phyloP scores from a whole-genome alignment of 208 protist genomes.

The Acanthamoeba royreba region DNA sequence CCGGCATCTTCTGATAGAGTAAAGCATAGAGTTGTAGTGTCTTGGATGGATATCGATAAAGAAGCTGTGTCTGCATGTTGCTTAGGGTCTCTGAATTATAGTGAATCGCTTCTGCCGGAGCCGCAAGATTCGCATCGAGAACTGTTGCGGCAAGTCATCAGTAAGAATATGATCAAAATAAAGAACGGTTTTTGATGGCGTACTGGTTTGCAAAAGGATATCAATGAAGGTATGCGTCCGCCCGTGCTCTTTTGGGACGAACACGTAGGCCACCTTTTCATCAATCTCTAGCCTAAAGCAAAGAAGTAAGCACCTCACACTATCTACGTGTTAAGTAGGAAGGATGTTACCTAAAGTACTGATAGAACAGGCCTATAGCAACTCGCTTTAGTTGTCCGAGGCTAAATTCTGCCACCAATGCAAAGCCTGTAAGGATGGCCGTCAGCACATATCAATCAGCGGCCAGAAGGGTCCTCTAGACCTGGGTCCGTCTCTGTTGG shows the following conservation, averaged over 20 bases:
- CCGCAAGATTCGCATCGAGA: not conserved
- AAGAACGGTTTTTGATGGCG: not conserved
- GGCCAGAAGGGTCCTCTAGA: not conserved
- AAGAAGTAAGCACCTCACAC: not conserved
- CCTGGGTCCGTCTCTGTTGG: not conserved
- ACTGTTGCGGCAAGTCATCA: not conserved
- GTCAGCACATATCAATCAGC: not conserved
- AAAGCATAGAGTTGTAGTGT: not conserved
- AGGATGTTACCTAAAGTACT: not conserved
- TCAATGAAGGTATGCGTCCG: slow-evolving; percentile 10
- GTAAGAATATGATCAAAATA: not conserved
- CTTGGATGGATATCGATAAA: not conserved
- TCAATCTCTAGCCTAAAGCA: not conserved
- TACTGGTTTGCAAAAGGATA: not conserved
- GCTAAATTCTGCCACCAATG: not conserved
- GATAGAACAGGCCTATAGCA: slow-evolving; percentile 16
- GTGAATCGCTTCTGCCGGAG: not conserved
- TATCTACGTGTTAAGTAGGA: not conserved
- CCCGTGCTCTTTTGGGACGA: not conserved
- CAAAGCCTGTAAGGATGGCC: not conserved
- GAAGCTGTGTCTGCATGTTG: slow-evolving; percentile 7
- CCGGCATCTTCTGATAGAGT: not conserved
- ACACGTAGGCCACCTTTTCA: not conserved
- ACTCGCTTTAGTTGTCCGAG: not conserved
- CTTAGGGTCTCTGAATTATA: not conserved